Percentiles rank a stretch among this genome's conserved stretches.
phyloP scores from a whole-genome alignment of 768 basidiomycete genomes.

The Suillus tomentosus region DNA sequence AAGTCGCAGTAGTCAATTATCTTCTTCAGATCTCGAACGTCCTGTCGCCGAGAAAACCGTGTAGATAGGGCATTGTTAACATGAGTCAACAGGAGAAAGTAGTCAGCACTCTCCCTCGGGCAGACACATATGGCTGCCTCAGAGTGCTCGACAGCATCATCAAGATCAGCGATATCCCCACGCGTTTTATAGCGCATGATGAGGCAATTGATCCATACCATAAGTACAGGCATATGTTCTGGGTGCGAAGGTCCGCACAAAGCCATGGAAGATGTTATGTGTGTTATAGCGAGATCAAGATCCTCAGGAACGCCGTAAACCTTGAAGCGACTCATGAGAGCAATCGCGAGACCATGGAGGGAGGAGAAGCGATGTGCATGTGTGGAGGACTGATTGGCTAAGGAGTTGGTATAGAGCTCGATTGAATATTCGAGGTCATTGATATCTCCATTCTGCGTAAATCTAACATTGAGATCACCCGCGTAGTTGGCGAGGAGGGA shows the following conservation, averaged over 20 bases:
- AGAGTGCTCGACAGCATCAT: slow-evolving; percentile 19
- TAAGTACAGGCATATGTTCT: slow-evolving; percentile 1
- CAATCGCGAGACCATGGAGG: slow-evolving; percentile 17
- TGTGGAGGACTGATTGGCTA: slow-evolving; percentile 17
- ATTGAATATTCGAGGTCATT: slow-evolving; percentile 29
- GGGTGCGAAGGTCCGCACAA: slow-evolving; percentile 15
- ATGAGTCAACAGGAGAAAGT: neutral
- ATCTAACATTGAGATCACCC: slow-evolving; percentile 23
- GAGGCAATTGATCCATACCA: slow-evolving; percentile 14
- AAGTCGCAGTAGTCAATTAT: slow-evolving; percentile 26
- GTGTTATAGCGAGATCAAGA: slow-evolving; percentile 22
- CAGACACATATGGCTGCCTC: slow-evolving; percentile 20
- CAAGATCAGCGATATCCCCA: slow-evolving; percentile 20
- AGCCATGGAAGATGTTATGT: slow-evolving; percentile 18
- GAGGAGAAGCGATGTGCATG: slow-evolving; percentile 16
- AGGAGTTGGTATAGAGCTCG: slow-evolving; percentile 20
- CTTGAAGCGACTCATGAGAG: slow-evolving; percentile 15
- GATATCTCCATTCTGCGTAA: slow-evolving; percentile 13
- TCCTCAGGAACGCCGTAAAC: slow-evolving; percentile 15
- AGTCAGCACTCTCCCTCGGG: neutral
- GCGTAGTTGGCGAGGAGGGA: slow-evolving; percentile 25
- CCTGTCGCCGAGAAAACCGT: slow-evolving; percentile 12
- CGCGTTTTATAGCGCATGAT: slow-evolving; percentile 18
- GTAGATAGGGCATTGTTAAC: slow-evolving; percentile 4
- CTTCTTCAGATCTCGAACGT: slow-evolving; percentile 21